Evolutionary conservation across 805 yeast species (phyloP), one percentile per base, ranked within the genome.

Genomic region (Yarrowia keelungensis): DNA sequence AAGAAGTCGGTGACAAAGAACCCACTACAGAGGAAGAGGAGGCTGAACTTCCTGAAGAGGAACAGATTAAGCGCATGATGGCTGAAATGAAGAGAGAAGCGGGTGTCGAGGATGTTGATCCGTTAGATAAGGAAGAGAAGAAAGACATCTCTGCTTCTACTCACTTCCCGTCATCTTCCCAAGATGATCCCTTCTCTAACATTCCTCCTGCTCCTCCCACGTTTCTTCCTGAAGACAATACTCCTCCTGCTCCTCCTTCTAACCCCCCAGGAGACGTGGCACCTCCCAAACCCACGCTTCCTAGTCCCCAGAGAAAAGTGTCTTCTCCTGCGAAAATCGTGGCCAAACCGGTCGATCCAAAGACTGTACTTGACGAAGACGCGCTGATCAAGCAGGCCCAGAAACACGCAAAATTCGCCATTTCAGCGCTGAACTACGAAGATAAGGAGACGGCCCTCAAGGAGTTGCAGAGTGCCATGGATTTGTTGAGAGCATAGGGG

Each of bases 341-440:
- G 67, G 22, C 70, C 22, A 16, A 10, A 8, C 50, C 70, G 26
- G n/a, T 59, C 26, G 42, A 67, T 19, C 71, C 68, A 16, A 35
- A 68, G 22, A 69, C 77, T 7, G 69, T 80, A 19, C 67, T 82
- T 54, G 73, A 73, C 36, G 77, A 79, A 47, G 79, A 80, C 1
- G 79, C 80, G 45, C 69, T 79, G 1, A 75, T 82, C 2, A 72
- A 76, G 3, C 69, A 73, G 5, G 86, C 89, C 1, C 87, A 86
- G 73, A 88, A 88, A 73, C 88, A 85, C 70, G 89, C 92, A 69
- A 85, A 84, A 72, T 89, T 85, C 74, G 92, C 91, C n/a, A 83
- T 87, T 11, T 87, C 91, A 11, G 92, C 93, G 0, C 80, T 89
- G 43, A 87, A 86, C 74, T 89, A 87, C 74, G 93, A 89, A 72